These are phyloP conservation scores for Aspergillus eucalypticola DNA, from an alignment of 2,329 filamentous ascomycete species.

Conservation along the genomic window DNA sequence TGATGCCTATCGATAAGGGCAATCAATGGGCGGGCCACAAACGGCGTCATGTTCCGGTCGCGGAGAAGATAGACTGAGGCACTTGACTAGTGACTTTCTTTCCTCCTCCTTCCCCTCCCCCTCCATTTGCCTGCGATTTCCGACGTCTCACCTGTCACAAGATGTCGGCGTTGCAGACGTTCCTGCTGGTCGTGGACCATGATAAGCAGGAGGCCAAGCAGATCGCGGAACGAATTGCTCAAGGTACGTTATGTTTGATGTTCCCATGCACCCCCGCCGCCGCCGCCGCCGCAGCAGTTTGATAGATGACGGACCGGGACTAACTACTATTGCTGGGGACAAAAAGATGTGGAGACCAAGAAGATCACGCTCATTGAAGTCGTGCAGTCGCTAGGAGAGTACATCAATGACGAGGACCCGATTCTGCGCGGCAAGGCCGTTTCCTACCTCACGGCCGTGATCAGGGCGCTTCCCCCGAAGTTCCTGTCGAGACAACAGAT, in stretches of 20 bases:
- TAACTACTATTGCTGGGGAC: conserved; percentile 7
- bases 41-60: conserved; percentile 23
- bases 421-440: conserved; percentile 60
- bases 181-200: conserved; percentile 50
- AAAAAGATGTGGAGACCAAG: conserved; percentile 58
- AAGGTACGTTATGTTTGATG: conserved; percentile 35
- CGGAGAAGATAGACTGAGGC: conserved; percentile 13
- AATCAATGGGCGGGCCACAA: conserved; percentile 18
- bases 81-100: not conserved
- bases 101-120: not conserved
- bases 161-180: conserved; percentile 52
- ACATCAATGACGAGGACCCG: conserved; percentile 66
- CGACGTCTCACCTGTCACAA: conserved; percentile 20
- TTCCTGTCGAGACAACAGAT: conserved; percentile 62
- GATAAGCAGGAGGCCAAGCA: conserved; percentile 48
- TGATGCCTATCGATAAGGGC: conserved; percentile 29
- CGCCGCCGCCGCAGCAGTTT: not conserved
- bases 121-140: not conserved
- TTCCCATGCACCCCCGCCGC: conserved; percentile 6
- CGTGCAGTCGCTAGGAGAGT: conserved; percentile 65
- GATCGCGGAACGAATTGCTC: conserved; percentile 47
- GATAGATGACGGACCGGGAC: conserved; percentile 15
- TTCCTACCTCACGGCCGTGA: conserved; percentile 46
- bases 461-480: conserved; percentile 53
- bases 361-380: conserved; percentile 62